Percentiles rank a stretch among this genome's conserved stretches.
Conservation (phyloP, 2,329 filamentous ascomycete species). For the Trichoderma guizhouense region DNA sequence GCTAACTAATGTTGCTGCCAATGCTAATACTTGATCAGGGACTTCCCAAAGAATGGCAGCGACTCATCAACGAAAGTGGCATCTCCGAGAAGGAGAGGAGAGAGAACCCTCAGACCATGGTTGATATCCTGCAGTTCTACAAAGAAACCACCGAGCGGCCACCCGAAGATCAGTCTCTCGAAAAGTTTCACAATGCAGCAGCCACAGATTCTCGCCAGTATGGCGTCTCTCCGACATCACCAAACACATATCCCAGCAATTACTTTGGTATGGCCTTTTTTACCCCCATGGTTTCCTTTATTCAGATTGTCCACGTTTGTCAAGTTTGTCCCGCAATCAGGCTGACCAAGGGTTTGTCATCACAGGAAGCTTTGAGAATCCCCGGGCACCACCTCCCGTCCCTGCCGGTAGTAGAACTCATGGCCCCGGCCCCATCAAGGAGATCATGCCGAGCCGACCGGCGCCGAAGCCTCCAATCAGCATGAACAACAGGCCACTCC, state of each 20-base stretch:
- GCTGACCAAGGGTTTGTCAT: conserved; percentile 67
- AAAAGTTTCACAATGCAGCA: conserved; percentile 91
- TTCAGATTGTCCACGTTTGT: conserved; percentile 48
- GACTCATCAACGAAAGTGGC: conserved; percentile 89
- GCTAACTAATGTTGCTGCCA: neutral
- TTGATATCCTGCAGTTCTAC: conserved; percentile 95
- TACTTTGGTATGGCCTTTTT: conserved; percentile 50
- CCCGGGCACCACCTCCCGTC: conserved; percentile 85
- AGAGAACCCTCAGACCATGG: conserved; percentile 91
- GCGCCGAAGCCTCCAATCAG: conserved; percentile 81
- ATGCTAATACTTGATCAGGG: conserved; percentile 54
- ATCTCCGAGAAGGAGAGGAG: conserved; percentile 95
- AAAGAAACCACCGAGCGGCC: conserved; percentile 83
- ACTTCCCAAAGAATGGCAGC: conserved; percentile 96
- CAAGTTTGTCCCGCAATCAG: conserved; percentile 60
- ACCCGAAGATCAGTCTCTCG: conserved; percentile 83
- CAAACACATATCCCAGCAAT: conserved; percentile 52
- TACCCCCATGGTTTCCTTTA: conserved; percentile 34
- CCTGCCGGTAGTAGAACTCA: conserved; percentile 54
- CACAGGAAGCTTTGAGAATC: conserved; percentile 96
- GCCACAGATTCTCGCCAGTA: conserved; percentile 50
- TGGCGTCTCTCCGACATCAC: conserved; percentile 44
- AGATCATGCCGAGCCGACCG: conserved; percentile 72
- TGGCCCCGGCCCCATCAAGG: conserved; percentile 43
- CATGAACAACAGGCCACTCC: conserved; percentile 54